Conservation (phyloP, 768 basidiomycete genomes). For the Mycena rebaudengoi region DNA sequence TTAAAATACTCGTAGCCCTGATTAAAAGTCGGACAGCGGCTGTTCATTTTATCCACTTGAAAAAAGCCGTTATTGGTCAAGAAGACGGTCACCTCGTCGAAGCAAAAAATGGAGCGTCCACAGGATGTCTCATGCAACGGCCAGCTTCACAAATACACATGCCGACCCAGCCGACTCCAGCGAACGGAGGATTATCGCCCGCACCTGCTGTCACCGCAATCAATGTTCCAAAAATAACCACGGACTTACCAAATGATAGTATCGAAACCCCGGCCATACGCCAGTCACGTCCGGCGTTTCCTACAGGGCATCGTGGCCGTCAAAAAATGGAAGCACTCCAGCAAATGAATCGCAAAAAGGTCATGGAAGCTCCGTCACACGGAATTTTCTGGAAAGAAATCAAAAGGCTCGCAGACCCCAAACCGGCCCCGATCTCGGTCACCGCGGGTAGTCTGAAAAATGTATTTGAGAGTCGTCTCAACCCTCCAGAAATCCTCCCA, state of each 20-base stretch:
- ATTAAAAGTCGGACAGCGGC: constrained; percentile 1
- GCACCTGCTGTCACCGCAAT: no score
- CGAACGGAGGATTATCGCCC: no score
- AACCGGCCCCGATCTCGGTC: neutral
- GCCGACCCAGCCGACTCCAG: neutral
- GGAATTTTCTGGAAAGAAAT: constrained; percentile 9
- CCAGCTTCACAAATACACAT: neutral
- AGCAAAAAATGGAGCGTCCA: neutral
- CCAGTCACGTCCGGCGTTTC: neutral
- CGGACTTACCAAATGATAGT: neutral
- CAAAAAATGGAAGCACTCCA: neutral
- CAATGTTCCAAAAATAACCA: neutral
- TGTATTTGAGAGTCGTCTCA: neutral
- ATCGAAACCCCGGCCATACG: neutral
- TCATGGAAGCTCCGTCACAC: neutral
- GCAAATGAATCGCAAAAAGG: neutral
- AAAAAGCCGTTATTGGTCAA: neutral
- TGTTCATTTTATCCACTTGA: neutral
- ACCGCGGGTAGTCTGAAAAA: neutral
- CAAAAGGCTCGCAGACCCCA: neutral
- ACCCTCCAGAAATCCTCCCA: neutral
- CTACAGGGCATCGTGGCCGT: neutral
- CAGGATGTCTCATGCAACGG: neutral
- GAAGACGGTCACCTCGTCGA: neutral
- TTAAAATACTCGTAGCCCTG: neutral